Conservation (phyloP, 2,329 filamentous ascomycete genomes). For the Fusarium napiforme region DNA sequence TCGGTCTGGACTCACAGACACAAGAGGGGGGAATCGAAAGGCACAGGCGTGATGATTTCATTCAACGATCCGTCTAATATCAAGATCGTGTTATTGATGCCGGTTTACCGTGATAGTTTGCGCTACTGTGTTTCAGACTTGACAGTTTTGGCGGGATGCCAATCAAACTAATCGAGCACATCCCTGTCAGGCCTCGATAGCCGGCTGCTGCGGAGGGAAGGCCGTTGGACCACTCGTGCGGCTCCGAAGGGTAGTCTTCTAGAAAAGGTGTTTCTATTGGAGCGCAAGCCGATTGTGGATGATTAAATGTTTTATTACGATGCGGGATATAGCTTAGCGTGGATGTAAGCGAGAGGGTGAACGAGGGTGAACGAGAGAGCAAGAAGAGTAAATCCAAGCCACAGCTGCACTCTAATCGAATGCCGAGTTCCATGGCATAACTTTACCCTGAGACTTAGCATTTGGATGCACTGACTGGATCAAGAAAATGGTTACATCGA, state of each 20-base stretch:
- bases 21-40: neutral
- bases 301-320: neutral
- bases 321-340: neutral
- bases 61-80: neutral
- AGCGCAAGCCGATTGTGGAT: neutral
- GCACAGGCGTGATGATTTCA: neutral
- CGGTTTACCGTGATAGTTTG: conserved; percentile 2
- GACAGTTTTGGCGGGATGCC: neutral
- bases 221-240: neutral
- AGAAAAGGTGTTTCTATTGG: neutral
- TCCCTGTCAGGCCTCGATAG: neutral
- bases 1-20: neutral
- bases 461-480: neutral
- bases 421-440: neutral
- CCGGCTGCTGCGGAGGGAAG: neutral
- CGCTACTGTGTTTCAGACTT: neutral
- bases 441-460: neutral
- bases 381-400: neutral
- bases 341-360: neutral
- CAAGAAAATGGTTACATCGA: neutral
- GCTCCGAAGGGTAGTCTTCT: neutral
- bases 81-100: neutral
- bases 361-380: neutral
- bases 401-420: neutral
- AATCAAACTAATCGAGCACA: neutral